These are phyloP conservation scores for Melanogaster broomeanus DNA, from an alignment of 768 basidiomycete species.

Conservation along the genomic window DNA sequence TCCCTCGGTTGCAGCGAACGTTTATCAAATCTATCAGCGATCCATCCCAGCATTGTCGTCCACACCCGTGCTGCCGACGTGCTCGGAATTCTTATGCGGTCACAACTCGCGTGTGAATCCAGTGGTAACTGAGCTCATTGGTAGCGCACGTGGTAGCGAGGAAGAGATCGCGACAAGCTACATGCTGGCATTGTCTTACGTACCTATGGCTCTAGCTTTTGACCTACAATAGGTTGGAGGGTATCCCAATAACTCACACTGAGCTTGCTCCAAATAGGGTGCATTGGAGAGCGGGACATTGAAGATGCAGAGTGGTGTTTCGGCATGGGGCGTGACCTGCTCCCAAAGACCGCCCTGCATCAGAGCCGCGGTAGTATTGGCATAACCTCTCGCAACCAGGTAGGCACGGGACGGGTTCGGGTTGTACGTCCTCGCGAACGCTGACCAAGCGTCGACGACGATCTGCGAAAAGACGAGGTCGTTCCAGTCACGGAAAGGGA, in stretches of 20 bases:
- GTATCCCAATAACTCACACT: slow-evolving; percentile 9
- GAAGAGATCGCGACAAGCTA: slow-evolving; percentile 73
- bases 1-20: slow-evolving; percentile 95
- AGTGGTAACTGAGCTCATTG: slow-evolving; percentile 85
- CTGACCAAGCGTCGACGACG: slow-evolving; percentile 45
- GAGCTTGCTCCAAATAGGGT: slow-evolving; percentile 4
- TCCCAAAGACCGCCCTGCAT: not conserved
- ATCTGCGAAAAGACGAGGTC: slow-evolving; percentile 49
- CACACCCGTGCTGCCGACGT: slow-evolving; percentile 82
- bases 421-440: slow-evolving; percentile 48
- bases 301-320: not conserved
- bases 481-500: slow-evolving; percentile 46
- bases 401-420: slow-evolving; percentile 47
- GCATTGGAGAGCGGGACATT: slow-evolving; percentile 7
- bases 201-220: slow-evolving; percentile 35
- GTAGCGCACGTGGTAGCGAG: slow-evolving; percentile 62
- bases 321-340: not conserved
- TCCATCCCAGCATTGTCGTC: slow-evolving; percentile 71
- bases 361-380: slow-evolving; percentile 19
- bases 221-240: slow-evolving; percentile 1
- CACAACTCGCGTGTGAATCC: slow-evolving; percentile 91
- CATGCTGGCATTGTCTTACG: slow-evolving; percentile 73
- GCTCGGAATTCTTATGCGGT: slow-evolving; percentile 86
- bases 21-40: slow-evolving; percentile 94
- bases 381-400: slow-evolving; percentile 44